A percentile compares a stretch with the other conserved stretches of the same genome.
phyloP scores from a whole-genome alignment of 148 eudicot species.

The Rhododendron vialii region DNA sequence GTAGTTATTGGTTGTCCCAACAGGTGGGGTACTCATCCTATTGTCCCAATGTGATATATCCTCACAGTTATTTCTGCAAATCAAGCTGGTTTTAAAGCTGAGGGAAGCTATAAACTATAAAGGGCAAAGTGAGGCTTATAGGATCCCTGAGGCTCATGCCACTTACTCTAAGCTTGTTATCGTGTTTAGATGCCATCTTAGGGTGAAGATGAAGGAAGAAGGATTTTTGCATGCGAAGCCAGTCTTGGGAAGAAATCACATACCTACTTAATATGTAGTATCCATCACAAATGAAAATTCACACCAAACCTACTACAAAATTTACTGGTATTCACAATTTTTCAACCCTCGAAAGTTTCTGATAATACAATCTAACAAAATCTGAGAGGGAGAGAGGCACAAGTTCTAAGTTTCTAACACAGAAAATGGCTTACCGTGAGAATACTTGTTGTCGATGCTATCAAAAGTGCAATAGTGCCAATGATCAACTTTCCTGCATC shows the following conservation, averaged over 20 bases:
- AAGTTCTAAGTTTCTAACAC: neutral
- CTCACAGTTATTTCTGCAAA: neutral
- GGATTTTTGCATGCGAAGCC: neutral
- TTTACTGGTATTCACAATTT: neutral
- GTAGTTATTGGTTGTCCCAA: neutral
- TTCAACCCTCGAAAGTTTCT: neutral
- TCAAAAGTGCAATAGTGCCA: conserved; percentile 5
- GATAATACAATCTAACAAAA: neutral
- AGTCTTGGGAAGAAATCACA: neutral
- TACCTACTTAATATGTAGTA: neutral
- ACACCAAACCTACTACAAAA: neutral
- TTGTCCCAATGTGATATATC: neutral
- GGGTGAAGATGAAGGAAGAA: neutral
- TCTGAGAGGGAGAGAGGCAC: neutral
- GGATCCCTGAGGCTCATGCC: neutral
- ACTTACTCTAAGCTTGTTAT: neutral
- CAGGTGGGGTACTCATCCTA: neutral
- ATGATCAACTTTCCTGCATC: conserved; percentile 12
- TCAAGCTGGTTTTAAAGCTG: neutral
- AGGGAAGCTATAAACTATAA: neutral
- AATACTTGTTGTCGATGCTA: conserved; percentile 7
- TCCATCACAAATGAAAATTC: neutral
- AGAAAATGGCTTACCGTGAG: conserved; percentile 11
- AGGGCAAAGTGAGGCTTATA: no score
- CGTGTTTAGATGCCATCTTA: neutral